Conservation (phyloP, 73 alveolate genomes). For the Symbiodinium natans region DNA sequence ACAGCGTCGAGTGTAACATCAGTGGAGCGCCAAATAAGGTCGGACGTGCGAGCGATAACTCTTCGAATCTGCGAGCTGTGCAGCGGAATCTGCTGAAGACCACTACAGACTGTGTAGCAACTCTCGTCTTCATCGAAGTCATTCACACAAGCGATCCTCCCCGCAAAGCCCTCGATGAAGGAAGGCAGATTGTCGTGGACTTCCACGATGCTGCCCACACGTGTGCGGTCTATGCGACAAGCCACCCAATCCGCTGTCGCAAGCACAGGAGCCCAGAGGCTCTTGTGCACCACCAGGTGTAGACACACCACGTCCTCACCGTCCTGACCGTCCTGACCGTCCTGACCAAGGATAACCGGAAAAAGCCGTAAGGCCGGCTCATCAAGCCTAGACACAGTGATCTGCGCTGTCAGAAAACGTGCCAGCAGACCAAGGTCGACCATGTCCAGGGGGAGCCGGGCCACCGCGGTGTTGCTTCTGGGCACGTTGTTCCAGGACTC, state of each 20-base stretch:
- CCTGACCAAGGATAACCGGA: not conserved
- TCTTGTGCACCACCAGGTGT: not conserved
- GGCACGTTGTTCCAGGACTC: not conserved
- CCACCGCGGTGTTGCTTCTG: not conserved
- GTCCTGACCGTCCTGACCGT: not conserved
- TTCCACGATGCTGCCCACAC: not conserved
- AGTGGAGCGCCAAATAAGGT: not conserved
- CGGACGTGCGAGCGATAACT: not conserved
- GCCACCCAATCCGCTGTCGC: not conserved
- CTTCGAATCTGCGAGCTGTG: not conserved
- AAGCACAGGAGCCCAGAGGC: conserved; percentile 9
- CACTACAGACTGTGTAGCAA: not conserved
- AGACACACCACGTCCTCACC: not conserved
- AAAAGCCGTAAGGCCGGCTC: not conserved
- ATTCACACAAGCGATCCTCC: not conserved
- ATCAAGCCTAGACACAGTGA: not conserved
- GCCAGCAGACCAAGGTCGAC: conserved; percentile 1
- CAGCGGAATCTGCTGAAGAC: not conserved
- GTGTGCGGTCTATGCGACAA: not conserved
- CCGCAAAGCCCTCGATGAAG: not conserved
- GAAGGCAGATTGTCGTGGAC: not conserved
- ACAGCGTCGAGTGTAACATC: not conserved
- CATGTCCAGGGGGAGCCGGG: not conserved
- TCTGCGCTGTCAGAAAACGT: not conserved
- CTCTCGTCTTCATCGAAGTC: not conserved